Percentiles rank a stretch among this genome's conserved stretches.
Evolutionary conservation across 768 basidiomycete genomes (phyloP).

Genomic region (Mycena alexandri): DNA sequence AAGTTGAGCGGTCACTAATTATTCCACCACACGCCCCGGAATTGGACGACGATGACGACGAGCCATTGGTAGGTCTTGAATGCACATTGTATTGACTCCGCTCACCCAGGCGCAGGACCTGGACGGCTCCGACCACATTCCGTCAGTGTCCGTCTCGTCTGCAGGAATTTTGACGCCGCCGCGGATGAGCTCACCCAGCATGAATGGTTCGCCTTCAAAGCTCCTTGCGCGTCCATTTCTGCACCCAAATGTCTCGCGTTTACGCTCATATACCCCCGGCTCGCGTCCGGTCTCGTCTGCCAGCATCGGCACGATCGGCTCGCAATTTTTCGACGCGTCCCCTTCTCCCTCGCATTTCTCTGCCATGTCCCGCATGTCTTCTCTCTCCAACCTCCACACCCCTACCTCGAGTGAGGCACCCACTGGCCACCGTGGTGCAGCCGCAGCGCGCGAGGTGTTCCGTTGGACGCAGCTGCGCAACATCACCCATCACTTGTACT

Average conservation of each 20-base stretch:
- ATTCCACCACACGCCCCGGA: constrained; percentile 42
- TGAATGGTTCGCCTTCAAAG: constrained; percentile 50
- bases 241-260: constrained; percentile 82
- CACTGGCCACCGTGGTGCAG: constrained; percentile 33
- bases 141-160: constrained; percentile 55
- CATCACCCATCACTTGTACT: constrained; percentile 70
- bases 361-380: constrained; percentile 77
- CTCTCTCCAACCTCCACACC: constrained; percentile 63
- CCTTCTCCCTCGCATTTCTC: constrained; percentile 76
- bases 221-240: constrained; percentile 68
- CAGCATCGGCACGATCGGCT: constrained; percentile 58
- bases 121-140: constrained; percentile 52
- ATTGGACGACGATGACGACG: constrained; percentile 42
- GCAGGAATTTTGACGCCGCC: constrained; percentile 54
- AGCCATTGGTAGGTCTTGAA: constrained; percentile 45
- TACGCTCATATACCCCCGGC: constrained; percentile 76
- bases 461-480: constrained; percentile 79
- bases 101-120: constrained; percentile 44
- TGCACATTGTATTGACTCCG: constrained; percentile 12
- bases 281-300: constrained; percentile 57
- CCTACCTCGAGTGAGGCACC: constrained; percentile 43
- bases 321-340: constrained; percentile 60
- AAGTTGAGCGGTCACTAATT: constrained; percentile 61
- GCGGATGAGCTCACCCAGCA: constrained; percentile 52
- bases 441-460: constrained; percentile 70